These are phyloP conservation scores for Prunus persica DNA, from an alignment of 306 rosid genomes.

Conservation along the genomic window DNA sequence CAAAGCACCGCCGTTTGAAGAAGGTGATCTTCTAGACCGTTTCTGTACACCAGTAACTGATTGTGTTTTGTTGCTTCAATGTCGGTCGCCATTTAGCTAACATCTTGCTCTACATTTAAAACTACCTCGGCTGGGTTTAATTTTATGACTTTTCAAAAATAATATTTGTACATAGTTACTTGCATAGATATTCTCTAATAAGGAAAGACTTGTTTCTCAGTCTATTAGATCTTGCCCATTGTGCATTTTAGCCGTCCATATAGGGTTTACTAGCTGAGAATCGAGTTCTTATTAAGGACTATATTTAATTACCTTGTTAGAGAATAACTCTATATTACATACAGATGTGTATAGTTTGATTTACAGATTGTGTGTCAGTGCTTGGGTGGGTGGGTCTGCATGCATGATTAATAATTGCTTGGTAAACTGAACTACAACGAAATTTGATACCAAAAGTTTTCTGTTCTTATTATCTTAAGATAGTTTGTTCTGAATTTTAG, in stretches of 20 bases:
- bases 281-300: neutral
- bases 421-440: neutral
- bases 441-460: neutral
- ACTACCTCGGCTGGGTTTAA: slow-evolving; percentile 2
- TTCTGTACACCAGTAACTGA: neutral
- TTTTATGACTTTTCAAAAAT: neutral
- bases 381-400: neutral
- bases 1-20: slow-evolving; percentile 90
- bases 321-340: neutral
- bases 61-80: neutral
- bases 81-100: neutral
- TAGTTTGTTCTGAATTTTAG: neutral
- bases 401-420: neutral
- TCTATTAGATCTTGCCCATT: neutral
- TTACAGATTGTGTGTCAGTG: neutral
- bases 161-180: neutral
- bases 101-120: neutral
- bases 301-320: neutral
- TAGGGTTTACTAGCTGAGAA: neutral
- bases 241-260: neutral
- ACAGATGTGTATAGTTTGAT: neutral
- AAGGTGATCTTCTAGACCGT: slow-evolving; percentile 52
- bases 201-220: neutral
- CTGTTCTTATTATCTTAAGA: neutral
- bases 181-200: neutral